Evolutionary conservation across 768 basidiomycete species (phyloP).

Genomic region (Boletus fagicola): DNA sequence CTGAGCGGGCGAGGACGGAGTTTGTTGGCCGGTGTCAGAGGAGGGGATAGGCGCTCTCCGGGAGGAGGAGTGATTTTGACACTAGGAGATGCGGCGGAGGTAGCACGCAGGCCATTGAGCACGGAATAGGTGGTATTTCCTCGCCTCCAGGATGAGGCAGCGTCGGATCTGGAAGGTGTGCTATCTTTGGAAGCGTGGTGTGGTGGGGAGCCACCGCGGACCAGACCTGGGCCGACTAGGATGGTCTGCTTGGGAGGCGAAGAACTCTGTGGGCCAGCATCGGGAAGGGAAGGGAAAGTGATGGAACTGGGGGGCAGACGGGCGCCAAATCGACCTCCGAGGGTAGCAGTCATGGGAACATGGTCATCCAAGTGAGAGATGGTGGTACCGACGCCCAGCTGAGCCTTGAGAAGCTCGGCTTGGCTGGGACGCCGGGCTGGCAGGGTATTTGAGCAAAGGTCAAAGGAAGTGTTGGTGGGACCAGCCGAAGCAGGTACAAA

Average conservation of each 20-base stretch:
- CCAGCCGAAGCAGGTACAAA: constrained; percentile 70
- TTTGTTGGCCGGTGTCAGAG: constrained; percentile 32
- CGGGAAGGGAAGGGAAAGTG: constrained; percentile 40
- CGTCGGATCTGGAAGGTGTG: constrained; percentile 76
- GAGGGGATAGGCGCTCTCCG: constrained; percentile 53
- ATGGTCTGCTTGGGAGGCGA: constrained; percentile 58
- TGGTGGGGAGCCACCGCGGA: constrained; percentile 55
- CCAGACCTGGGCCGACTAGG: constrained; percentile 69
- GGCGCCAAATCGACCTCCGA: constrained; percentile 74
- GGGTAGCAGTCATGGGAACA: constrained; percentile 77
- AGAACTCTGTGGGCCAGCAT: constrained; percentile 38
- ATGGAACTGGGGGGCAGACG: constrained; percentile 45
- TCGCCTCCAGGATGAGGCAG: constrained; percentile 79
- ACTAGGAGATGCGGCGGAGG: constrained; percentile 52
- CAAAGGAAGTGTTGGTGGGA: constrained; percentile 61
- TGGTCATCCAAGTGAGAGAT: constrained; percentile 47
- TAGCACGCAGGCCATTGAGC: constrained; percentile 60
- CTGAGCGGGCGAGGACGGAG: constrained; percentile 68
- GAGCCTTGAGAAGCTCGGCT: constrained; percentile 62
- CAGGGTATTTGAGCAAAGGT: constrained; percentile 55
- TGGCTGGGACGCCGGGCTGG: constrained; percentile 69
- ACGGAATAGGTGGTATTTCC: constrained; percentile 67
- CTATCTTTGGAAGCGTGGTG: constrained; percentile 34
- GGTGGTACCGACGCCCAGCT: constrained; percentile 43
- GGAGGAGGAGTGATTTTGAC: constrained; percentile 77